A percentile compares a stretch with the other conserved stretches of the same genome.
These are phyloP conservation scores for Scedosporium aurantiacum DNA, from an alignment of 2,329 filamentous ascomycete species.

Conservation along the genomic window DNA sequence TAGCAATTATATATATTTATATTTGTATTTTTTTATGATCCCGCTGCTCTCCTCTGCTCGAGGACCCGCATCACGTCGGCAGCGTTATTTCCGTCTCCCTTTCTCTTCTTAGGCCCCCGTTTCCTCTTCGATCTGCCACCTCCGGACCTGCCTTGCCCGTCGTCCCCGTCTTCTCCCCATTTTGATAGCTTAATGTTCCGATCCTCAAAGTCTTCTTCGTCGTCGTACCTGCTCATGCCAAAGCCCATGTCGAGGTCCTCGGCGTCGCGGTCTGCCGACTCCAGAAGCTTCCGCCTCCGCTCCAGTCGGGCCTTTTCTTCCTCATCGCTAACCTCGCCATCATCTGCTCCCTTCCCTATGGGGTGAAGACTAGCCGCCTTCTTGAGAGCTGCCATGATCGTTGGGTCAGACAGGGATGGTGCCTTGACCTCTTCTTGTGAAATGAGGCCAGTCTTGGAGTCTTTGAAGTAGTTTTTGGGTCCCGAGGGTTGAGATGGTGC, in stretches of 20 bases:
- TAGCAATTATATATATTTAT: background rate
- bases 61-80: conserved; percentile 72
- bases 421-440: conserved; percentile 39
- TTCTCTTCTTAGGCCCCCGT: conserved; percentile 62
- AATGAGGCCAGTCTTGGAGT: conserved; percentile 41
- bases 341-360: conserved; percentile 24
- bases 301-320: conserved; percentile 48
- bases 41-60: conserved; percentile 41
- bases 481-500: conserved; percentile 25
- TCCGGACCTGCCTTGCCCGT: conserved; percentile 30
- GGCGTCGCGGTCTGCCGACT: conserved; percentile 65
- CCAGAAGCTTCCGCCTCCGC: conserved; percentile 63
- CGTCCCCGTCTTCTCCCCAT: conserved; percentile 47
- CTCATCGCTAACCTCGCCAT: conserved; percentile 24
- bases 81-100: conserved; percentile 67
- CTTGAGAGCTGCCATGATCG: conserved; percentile 73
- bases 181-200: conserved; percentile 56
- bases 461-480: conserved; percentile 53
- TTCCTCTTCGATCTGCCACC: conserved; percentile 46
- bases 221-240: conserved; percentile 74
- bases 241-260: conserved; percentile 94
- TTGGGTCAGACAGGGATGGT: conserved; percentile 58
- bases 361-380: conserved; percentile 62
- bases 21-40: conserved; percentile 8
- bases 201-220: conserved; percentile 72